Base-by-base conservation (phyloP, 2,329 filamentous ascomycete genomes). In the Beauveria sp. region DNA sequence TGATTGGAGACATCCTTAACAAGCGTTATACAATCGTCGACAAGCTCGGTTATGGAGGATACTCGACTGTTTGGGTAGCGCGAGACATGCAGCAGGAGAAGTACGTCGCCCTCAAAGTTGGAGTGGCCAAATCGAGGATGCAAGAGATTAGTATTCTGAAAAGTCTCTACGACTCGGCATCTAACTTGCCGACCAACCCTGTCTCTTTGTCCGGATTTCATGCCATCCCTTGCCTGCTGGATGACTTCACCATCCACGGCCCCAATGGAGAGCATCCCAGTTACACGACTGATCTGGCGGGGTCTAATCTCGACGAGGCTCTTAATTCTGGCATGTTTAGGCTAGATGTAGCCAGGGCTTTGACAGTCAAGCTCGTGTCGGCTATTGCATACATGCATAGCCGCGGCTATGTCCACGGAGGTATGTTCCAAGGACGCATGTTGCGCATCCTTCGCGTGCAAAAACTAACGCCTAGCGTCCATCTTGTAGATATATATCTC, bases 41-140 rank as follows among this genome's bases (percentile, higher is more conserved):
- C 30, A 77, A 77, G 64, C 62, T 77, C 50, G 75, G 74, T 50
- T 74, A 67, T 64, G 73, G 75, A 30, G 69, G 70, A 2, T 74
- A 67, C 64, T 74, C 71, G 2, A 77, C 75, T 1, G 70, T 76
- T 50, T 77, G 74, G 75, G 71, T 78, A 28, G 75, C 72, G 20
- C 67, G 67, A 37, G 75, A 78, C 65, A 16, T 8, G 28, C 37
- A 61, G 52, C 55, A 60, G 6, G 37, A 62, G 20, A 40, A 50
- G 12, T 62, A 63, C 52, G 61, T 65, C 30, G 63, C 64, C 20
- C 44, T 66, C 52, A 65, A 66, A 59, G 54, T 66, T n/a, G 64
- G 46, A 12, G 46, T 26, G 3, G n/a, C 47, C 5, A 37, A 59
- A n/a, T 59, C 47, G 18, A 8, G 46, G 22, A n/a, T 34, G 26